Percentiles rank a stretch among this genome's conserved stretches.
phyloP scores from a whole-genome alignment of 805 yeast genomes.

The Saccharomycopsis sp. region DNA sequence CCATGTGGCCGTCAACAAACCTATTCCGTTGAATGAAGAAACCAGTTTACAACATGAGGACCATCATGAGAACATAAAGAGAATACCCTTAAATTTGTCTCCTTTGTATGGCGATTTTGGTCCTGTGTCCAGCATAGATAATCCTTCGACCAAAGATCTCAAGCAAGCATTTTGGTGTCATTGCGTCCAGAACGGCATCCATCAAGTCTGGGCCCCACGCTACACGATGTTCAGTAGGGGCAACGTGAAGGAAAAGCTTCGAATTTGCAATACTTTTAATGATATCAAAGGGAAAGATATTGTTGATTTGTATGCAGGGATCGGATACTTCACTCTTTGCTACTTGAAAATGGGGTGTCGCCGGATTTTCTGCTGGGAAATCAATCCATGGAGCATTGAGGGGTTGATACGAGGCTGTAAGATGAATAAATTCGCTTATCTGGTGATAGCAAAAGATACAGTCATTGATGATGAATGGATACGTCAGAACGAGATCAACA shows the following conservation, averaged over 20 bases:
- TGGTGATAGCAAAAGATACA: conserved; percentile 31
- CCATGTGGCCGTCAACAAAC: conserved; percentile 67
- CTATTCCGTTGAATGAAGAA: conserved; percentile 36
- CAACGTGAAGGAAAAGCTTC: conserved; percentile 70
- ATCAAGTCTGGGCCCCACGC: conserved; percentile 78
- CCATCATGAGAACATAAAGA: conserved; percentile 29
- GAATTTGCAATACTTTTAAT: conserved; percentile 44
- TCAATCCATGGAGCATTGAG: conserved; percentile 78
- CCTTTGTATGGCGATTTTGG: conserved; percentile 68
- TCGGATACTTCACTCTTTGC: conserved; percentile 74
- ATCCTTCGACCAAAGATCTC: conserved; percentile 41
- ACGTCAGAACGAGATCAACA: conserved; percentile 20
- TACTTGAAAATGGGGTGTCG: conserved; percentile 52
- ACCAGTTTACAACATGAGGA: conserved; percentile 12
- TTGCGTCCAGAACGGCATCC: conserved; percentile 63
- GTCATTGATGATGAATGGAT: conserved; percentile 23
- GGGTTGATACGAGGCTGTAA: conserved; percentile 56
- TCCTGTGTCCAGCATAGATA: conserved; percentile 31
- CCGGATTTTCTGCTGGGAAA: conserved; percentile 66
- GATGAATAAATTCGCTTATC: conserved; percentile 37
- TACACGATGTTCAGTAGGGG: conserved; percentile 88
- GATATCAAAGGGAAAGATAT: conserved; percentile 38
- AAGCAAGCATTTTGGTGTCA: conserved; percentile 63
- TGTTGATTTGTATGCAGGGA: conserved; percentile 75
- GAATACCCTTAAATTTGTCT: conserved; percentile 56